Evolutionary conservation across 768 basidiomycete species (phyloP).

Genomic region (Piloderma croceum): DNA sequence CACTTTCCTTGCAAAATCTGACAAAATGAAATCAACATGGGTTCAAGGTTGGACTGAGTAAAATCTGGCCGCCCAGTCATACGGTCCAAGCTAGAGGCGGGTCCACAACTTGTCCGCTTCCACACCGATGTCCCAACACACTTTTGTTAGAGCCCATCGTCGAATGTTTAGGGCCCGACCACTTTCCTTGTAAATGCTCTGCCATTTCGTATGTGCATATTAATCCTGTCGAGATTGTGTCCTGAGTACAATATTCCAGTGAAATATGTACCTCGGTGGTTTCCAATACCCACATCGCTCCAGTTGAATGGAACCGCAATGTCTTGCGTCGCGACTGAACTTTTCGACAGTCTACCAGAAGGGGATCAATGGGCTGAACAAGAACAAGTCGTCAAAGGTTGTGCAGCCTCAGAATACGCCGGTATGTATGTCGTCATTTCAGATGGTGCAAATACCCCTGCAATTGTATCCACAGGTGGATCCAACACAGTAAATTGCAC

Average conservation of each 20-base stretch:
- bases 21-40: no score
- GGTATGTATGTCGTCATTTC: background rate
- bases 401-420: background rate
- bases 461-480: constrained; percentile 12
- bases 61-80: constrained; percentile 20
- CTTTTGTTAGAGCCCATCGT: constrained; percentile 23
- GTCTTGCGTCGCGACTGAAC: constrained; percentile 13
- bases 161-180: constrained; percentile 21
- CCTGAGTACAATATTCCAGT: constrained; percentile 21
- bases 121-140: constrained; percentile 23
- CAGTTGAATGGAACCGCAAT: constrained; percentile 21
- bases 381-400: constrained; percentile 4
- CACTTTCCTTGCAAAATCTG: no score
- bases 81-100: constrained; percentile 28
- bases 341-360: constrained; percentile 25
- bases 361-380: constrained; percentile 11
- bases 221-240: background rate
- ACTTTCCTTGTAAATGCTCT: constrained; percentile 30
- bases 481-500: constrained; percentile 24
- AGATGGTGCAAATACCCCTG: background rate
- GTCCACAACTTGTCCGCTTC: constrained; percentile 33
- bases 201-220: constrained; percentile 23
- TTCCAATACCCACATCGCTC: constrained; percentile 29
- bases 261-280: constrained; percentile 26
- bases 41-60: background rate